These are phyloP conservation scores for Davidsoniella neocaledoniae DNA, from an alignment of 2,329 filamentous ascomycete species.

Conservation along the genomic window DNA sequence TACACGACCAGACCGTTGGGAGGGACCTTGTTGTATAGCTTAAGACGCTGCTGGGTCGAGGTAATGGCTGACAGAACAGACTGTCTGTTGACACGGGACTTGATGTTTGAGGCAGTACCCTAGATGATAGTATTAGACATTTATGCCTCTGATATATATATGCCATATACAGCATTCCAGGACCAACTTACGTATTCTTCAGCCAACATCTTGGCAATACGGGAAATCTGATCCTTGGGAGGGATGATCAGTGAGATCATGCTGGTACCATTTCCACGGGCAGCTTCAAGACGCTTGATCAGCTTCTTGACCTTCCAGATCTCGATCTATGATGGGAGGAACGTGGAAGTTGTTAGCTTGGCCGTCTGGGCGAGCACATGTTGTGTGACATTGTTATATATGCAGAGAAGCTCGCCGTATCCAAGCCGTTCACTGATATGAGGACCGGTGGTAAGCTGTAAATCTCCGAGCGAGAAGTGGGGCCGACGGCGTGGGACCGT, in stretches of 20 bases:
- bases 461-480: too few relatives aligned
- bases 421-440: too few relatives aligned
- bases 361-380: too few relatives aligned
- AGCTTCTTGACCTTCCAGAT: conserved; percentile 99
- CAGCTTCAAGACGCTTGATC: conserved; percentile 94
- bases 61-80: conserved; percentile 97
- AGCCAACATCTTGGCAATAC: conserved; percentile 97
- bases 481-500: too few relatives aligned
- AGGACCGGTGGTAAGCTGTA: too few relatives aligned
- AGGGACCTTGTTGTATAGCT: conserved; percentile 97
- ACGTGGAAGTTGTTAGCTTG: neutral
- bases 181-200: conserved; percentile 77
- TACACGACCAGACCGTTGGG: conserved; percentile 96
- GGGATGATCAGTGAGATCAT: conserved; percentile 99
- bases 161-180: too few relatives aligned
- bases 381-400: too few relatives aligned
- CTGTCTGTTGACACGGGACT: conserved; percentile 96
- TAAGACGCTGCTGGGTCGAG: conserved; percentile 95
- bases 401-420: too few relatives aligned
- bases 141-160: neutral
- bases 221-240: conserved; percentile 94
- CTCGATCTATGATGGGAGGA: conserved; percentile 37
- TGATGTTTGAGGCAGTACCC: conserved; percentile 99
- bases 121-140: conserved; percentile 20
- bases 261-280: conserved; percentile 93